phyloP scores from a whole-genome alignment of 75 land plant species.

The Azolla pinnata region DNA sequence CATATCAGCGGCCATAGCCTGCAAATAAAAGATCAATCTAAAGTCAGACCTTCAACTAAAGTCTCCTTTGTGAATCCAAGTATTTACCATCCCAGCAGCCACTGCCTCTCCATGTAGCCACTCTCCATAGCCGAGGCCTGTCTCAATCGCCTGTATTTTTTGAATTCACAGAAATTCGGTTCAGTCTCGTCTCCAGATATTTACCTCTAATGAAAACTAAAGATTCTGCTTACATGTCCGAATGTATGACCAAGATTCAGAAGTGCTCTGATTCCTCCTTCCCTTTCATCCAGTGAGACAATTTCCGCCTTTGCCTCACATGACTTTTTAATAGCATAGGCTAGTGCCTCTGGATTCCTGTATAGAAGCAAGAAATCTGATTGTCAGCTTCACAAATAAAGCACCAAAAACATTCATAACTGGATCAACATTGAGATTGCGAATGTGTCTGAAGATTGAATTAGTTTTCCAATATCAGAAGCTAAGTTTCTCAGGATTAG shows the following conservation, averaged over 20 bases:
- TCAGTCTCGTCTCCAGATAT: too few relatives aligned
- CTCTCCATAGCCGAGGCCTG: conserved; percentile 81
- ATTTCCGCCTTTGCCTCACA: conserved; percentile 99
- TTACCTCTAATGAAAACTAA: too few relatives aligned
- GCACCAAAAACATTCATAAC: too few relatives aligned
- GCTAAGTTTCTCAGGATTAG: too few relatives aligned
- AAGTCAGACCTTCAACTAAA: neutral
- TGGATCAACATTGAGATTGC: too few relatives aligned
- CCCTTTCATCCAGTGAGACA: conserved; percentile 87
- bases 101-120: conserved; percentile 99
- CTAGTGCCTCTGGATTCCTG: conserved; percentile 75
- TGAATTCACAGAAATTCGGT: too few relatives aligned
- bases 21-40: neutral
- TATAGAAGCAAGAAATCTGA: conserved; percentile 10
- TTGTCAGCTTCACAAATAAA: too few relatives aligned
- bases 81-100: conserved; percentile 77
- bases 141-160: conserved; percentile 91
- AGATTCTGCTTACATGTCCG: conserved; percentile 70
- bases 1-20: conserved; percentile 97
- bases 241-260: conserved; percentile 93
- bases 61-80: neutral
- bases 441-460: too few relatives aligned
- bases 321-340: conserved; percentile 86
- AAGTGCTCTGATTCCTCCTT: conserved; percentile 82
- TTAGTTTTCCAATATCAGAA: too few relatives aligned